Percentiles rank a stretch among this genome's conserved stretches.
phyloP scores from a whole-genome alignment of 352 stramenopile species.

The Phytophthora niederhauseri region DNA sequence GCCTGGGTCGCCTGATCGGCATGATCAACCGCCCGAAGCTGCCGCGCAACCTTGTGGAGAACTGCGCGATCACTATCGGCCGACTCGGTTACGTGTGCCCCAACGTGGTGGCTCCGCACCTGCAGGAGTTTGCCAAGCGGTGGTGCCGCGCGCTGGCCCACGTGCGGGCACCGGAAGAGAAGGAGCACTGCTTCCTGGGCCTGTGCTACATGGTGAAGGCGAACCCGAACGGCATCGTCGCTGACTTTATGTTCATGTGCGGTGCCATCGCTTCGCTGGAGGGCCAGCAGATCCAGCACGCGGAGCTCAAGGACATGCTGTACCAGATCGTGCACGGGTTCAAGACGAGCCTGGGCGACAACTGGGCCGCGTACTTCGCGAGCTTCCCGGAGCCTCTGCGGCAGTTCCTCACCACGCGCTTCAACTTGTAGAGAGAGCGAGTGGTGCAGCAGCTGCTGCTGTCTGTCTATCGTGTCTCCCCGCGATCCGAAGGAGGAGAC shows the following conservation, averaged over 20 bases:
- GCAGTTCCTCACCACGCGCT: conserved; percentile 80
- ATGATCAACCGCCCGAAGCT: conserved; percentile 92
- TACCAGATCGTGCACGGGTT: conserved; percentile 91
- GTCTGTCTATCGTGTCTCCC: conserved; percentile 19
- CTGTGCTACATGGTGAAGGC: conserved; percentile 93
- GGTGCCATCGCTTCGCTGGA: conserved; percentile 88
- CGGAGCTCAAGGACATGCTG: conserved; percentile 85
- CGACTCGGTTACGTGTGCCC: conserved; percentile 89
- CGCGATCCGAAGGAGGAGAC: conserved; percentile 21
- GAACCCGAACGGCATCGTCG: conserved; percentile 88
- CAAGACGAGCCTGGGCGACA: conserved; percentile 87
- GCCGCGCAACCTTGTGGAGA: conserved; percentile 89
- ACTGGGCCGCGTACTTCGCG: conserved; percentile 86
- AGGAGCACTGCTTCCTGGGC: conserved; percentile 91
- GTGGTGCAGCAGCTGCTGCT: conserved; percentile 14
- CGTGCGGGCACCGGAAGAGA: conserved; percentile 84
- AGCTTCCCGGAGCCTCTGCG: conserved; percentile 84
- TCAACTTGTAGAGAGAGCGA: conserved; percentile 67
- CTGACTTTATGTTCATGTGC: conserved; percentile 92
- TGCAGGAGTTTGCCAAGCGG: conserved; percentile 88
- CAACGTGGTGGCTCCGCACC: conserved; percentile 74
- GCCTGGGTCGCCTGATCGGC: conserved; percentile 68
- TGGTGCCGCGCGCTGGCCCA: conserved; percentile 90
- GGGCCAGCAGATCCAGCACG: conserved; percentile 75
- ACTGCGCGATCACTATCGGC: conserved; percentile 91